Evolutionary conservation across 2,329 filamentous ascomycete genomes (phyloP), one percentile per base, ranked within the genome.

Genomic region (Leptographium wingfieldii): DNA sequence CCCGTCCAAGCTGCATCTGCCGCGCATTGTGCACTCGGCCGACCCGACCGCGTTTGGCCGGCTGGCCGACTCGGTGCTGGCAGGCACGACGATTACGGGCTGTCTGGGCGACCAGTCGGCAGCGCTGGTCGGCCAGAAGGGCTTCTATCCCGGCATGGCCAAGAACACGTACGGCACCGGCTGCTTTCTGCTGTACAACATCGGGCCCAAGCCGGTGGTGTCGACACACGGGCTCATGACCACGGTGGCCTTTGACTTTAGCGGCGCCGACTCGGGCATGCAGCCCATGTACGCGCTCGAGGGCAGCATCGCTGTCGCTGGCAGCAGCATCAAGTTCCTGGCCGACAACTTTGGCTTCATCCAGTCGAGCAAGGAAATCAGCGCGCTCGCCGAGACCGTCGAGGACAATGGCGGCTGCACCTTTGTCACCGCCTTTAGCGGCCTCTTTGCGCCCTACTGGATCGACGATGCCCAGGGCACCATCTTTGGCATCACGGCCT

Each of bases 111-210:
- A 95, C 69, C 90, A 95, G 72, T 92, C 90, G 51, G 86, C 89
- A 56, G 90, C 90, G 16, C 76, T 95, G 58, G 89, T 95, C 16
- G 90, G 90, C 55, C 90, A 95, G 70, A 87, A 88, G 70, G 90
- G 87, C 11, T 95, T 95, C 73, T 80, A 79, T 2, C 85, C 89
- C 0, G 91, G 91, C 57, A 82, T 84, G 66, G 91, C 90, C 56
- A 95, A 95, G 78, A 95, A 94, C 73, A 95, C 90, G 0, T 95
- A 95, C 70, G 90, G 90, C 46, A 95, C 90, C 0, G 90, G 90
- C 52, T 94, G 89, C 70, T 95, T 95, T 76, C 76, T 95, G 64
- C 80, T 95, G 9, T 95, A 94, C 76, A 95, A 95, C 68, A 87
- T 95, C 40, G 91, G 91, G 54, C 80, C 84, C 52, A 85, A 90